Base-by-base conservation (phyloP, 2,329 filamentous ascomycete species). In the Diaporthe sp. region DNA sequence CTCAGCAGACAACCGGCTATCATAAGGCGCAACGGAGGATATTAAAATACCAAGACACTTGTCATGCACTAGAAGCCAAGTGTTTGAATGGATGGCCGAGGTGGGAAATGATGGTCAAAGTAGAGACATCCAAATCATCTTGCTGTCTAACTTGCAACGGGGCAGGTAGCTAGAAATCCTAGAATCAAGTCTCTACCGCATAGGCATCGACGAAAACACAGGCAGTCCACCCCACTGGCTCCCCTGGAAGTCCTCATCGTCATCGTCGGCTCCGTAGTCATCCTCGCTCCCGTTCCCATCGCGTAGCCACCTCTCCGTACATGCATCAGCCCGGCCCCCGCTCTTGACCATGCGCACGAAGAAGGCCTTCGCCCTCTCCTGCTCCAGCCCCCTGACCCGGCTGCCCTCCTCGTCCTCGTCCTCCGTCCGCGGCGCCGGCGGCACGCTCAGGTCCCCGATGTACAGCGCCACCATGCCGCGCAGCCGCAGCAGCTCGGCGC, bases 381-480 rank as follows among this genome's bases (percentile, higher is more conserved):
- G 80, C 81, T 87, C 84, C 28, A 85, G 82, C 15, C 80, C 78
- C 53, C 83, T 77, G 68, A 80, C 79, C 25, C 78, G 76, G 20
- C 77, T 78, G 15, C 84, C 84, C 55, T 84, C 82, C 9, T 81
- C 80, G 3, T 79, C 78, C 53, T 83, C 78, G 31, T 71, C 71
- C 31, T 78, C 76, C 22, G 80, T 78, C 31, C 79, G 76, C 39
- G 84, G 79, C n/a, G 81, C 78, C 53, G 82, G 79, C 0, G 87
- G 87, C 31, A 92, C 80, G 37, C 85, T 82, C 51, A 98, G 84
- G 82, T 98, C 94, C 9, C 89, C 93, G 22, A 95, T 87, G 88
- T 94, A 98, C 22, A 97, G 85, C 0, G 91, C 90, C 8, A 95
- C 85, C 89, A 95, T 94, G 12, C 90, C 95, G 71, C 94, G 88